Evolutionary conservation across 2,329 filamentous ascomycete genomes (phyloP).

Genomic region (Fusarium ambrosium): DNA sequence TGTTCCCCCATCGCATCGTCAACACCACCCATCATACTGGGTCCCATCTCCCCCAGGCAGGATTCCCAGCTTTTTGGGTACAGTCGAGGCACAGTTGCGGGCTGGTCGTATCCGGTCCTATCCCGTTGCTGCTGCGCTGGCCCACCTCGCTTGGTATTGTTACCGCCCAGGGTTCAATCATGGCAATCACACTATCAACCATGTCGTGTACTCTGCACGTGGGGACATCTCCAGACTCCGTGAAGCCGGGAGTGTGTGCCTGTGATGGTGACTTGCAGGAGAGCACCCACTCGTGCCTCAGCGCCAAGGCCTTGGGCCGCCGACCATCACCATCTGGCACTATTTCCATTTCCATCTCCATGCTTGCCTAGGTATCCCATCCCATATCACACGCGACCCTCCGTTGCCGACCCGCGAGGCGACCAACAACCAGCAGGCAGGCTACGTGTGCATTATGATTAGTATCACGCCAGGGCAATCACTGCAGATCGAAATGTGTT

Average conservation of each 20-base stretch:
- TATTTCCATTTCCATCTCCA: slow-evolving; percentile 40
- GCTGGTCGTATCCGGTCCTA: slow-evolving; percentile 1
- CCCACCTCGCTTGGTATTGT: neutral
- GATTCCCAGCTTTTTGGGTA: slow-evolving; percentile 4
- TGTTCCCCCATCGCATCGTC: slow-evolving; percentile 1
- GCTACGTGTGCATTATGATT: neutral
- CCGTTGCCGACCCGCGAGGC: slow-evolving; percentile 6
- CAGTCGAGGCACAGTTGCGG: neutral
- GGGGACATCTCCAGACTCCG: slow-evolving; percentile 7
- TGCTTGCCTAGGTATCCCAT: slow-evolving; percentile 4
- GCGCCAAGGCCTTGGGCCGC: slow-evolving; percentile 23
- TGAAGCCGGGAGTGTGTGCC: slow-evolving; percentile 7
- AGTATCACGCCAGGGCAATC: slow-evolving; percentile 8
- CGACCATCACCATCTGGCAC: slow-evolving; percentile 17
- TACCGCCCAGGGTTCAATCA: neutral
- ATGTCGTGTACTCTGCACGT: slow-evolving; percentile 2
- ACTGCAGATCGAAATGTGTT: slow-evolving; percentile 23
- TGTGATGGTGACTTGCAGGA: slow-evolving; percentile 23
- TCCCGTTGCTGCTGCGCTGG: neutral
- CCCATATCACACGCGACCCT: slow-evolving; percentile 2
- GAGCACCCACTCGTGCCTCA: slow-evolving; percentile 22
- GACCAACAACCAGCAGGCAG: slow-evolving; percentile 9
- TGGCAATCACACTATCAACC: neutral
- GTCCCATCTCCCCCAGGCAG: neutral
- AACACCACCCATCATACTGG: neutral